These are phyloP conservation scores for Cystobasidium slooffiae DNA, from an alignment of 1,284 basidiomycete species.

Conservation along the genomic window DNA sequence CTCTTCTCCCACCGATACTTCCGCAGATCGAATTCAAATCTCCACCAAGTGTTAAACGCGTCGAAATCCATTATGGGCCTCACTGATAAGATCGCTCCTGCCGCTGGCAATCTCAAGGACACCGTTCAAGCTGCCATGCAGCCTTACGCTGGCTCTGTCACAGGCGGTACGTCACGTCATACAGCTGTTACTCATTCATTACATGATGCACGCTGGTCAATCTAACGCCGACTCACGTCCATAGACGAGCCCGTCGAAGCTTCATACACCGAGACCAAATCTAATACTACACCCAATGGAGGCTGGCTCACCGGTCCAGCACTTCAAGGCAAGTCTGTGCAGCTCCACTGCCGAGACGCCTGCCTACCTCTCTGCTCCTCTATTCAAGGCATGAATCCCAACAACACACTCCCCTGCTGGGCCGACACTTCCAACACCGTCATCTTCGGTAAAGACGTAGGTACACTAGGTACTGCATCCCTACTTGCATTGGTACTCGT, in stretches of 20 bases:
- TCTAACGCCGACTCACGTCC: not conserved
- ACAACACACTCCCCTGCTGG: constrained; percentile 13
- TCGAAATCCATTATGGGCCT: not conserved
- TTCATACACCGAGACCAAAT: not conserved
- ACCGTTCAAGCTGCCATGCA: constrained; percentile 16
- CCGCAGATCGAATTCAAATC: too few species aligned
- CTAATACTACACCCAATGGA: constrained; percentile 1
- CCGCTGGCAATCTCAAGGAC: constrained; percentile 15
- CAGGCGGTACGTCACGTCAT: not conserved
- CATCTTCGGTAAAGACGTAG: constrained; percentile 18
- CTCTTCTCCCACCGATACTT: too few species aligned
- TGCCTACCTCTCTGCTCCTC: constrained; percentile 7
- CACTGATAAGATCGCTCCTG: constrained; percentile 17
- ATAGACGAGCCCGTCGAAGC: not conserved
- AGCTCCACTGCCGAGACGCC: constrained; percentile 23
- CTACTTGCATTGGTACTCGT: not conserved
- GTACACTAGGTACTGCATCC: constrained; percentile 7
- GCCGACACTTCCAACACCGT: not conserved
- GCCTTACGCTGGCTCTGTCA: constrained; percentile 6
- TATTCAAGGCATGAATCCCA: not conserved
- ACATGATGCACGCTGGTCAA: too few species aligned
- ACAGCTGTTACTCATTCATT: too few species aligned
- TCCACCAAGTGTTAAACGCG: not conserved
- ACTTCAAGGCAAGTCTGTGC: not conserved
- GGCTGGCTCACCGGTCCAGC: constrained; percentile 16